A percentile compares a stretch with the other conserved stretches of the same genome.
Conservation (phyloP, 1,284 basidiomycete species). For the Veloboletus limbatus region DNA sequence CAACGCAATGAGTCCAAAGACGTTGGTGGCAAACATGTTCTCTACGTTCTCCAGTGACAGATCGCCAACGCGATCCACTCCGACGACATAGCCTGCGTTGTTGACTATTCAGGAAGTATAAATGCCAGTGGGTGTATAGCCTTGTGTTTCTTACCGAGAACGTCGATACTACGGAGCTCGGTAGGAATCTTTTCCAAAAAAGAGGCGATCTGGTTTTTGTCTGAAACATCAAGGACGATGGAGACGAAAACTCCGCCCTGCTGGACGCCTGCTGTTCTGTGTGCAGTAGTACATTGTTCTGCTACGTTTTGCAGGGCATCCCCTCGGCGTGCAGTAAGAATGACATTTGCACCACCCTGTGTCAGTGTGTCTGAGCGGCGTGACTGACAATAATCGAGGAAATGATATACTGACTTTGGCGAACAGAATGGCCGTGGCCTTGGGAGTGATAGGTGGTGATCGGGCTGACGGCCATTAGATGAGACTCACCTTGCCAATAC, state of each 20-base stretch:
- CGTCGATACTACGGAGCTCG: conserved; percentile 66
- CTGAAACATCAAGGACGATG: conserved; percentile 72
- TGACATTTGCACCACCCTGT: conserved; percentile 76
- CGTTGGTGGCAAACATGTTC: conserved; percentile 92
- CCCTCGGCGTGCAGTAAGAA: conserved; percentile 67
- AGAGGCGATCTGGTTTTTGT: conserved; percentile 62
- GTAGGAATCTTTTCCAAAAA: conserved; percentile 68
- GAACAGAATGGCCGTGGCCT: conserved; percentile 84
- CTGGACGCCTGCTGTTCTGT: conserved; percentile 68
- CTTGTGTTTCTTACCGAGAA: conserved; percentile 55
- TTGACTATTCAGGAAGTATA: conserved; percentile 53
- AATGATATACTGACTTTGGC: conserved; percentile 57
- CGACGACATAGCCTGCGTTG: conserved; percentile 85
- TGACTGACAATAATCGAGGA: neutral
- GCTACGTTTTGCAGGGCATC: conserved; percentile 65
- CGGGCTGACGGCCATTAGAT: conserved; percentile 1
- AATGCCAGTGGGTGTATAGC: neutral
- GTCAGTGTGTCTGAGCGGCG: conserved; percentile 1
- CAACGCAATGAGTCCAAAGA: conserved; percentile 82
- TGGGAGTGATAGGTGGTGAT: conserved; percentile 5
- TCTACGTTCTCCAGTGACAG: conserved; percentile 76
- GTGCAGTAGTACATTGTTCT: conserved; percentile 64
- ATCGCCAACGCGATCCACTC: conserved; percentile 79
- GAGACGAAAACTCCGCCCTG: conserved; percentile 69
- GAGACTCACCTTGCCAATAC: conserved; percentile 67